phyloP scores from a whole-genome alignment of 2,329 filamentous ascomycete species.

The Domatiomyces globalis region DNA sequence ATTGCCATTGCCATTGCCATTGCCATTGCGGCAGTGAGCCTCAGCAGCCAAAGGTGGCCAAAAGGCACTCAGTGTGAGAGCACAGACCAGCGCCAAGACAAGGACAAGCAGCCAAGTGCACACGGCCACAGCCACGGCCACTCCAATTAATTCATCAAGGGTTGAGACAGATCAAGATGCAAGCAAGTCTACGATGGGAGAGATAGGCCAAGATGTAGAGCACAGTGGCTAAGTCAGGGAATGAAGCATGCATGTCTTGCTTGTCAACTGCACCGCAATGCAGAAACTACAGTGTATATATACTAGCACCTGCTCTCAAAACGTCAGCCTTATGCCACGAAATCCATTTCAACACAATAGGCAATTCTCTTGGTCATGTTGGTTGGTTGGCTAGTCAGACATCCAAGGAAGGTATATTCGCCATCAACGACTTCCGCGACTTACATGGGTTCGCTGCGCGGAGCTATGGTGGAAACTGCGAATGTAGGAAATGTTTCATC shows the following conservation, averaged over 20 bases:
- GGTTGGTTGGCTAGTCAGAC: constrained; percentile 29
- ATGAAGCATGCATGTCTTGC: too few relatives aligned
- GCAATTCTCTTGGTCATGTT: background rate
- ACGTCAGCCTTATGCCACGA: background rate
- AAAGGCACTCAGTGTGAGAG: background rate
- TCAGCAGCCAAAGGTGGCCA: background rate
- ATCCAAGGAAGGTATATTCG: constrained; percentile 37
- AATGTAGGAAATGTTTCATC: constrained; percentile 45
- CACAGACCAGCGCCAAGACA: background rate
- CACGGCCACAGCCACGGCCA: too few relatives aligned
- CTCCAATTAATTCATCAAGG: too few relatives aligned
- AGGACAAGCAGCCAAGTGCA: too few relatives aligned
- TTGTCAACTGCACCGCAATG: background rate
- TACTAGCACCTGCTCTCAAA: background rate
- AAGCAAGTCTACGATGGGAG: too few relatives aligned
- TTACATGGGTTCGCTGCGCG: constrained; percentile 35
- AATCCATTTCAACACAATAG: background rate
- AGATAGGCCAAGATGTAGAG: too few relatives aligned
- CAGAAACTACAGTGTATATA: background rate
- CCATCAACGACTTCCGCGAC: constrained; percentile 34
- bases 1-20: too few relatives aligned
- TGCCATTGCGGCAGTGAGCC: background rate
- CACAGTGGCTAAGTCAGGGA: too few relatives aligned
- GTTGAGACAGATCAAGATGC: too few relatives aligned
- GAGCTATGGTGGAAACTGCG: constrained; percentile 48